Evolutionary conservation across 768 basidiomycete genomes (phyloP).

Genomic region (Brasilioporus rufonigricans): DNA sequence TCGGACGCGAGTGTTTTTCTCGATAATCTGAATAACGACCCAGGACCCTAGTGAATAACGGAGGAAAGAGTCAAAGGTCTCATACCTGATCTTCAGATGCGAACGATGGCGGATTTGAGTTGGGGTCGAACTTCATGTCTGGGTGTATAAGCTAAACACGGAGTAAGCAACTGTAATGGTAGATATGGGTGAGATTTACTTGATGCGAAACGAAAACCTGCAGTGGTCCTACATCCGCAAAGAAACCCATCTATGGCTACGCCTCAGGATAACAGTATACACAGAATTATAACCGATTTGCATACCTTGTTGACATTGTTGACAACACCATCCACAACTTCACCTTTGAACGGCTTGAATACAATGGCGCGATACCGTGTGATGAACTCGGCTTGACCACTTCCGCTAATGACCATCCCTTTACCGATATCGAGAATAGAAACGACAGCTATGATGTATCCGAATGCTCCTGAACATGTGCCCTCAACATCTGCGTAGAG

Average conservation of each 20-base stretch:
- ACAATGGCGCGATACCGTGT: conserved; percentile 95
- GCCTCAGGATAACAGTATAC: background rate
- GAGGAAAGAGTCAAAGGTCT: background rate
- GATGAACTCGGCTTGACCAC: conserved; percentile 94
- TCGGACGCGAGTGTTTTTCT: conserved; percentile 88
- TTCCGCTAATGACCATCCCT: conserved; percentile 88
- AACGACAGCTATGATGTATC: conserved; percentile 91
- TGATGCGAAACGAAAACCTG: conserved; percentile 95
- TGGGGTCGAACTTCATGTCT: conserved; percentile 93
- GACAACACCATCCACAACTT: conserved; percentile 96
- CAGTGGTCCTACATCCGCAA: conserved; percentile 93
- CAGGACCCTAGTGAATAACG: background rate
- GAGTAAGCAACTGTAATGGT: conserved; percentile 2
- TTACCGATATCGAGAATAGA: conserved; percentile 89
- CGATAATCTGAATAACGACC: conserved; percentile 62
- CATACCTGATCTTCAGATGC: conserved; percentile 83
- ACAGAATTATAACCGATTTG: background rate
- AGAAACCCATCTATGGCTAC: conserved; percentile 87
- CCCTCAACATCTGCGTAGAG: conserved; percentile 96
- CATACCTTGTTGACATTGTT: conserved; percentile 93
- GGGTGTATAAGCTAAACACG: conserved; percentile 80
- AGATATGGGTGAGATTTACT: conserved; percentile 44
- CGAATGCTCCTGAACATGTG: conserved; percentile 93
- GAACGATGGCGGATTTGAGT: conserved; percentile 95
- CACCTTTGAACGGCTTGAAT: conserved; percentile 99